Evolutionary conservation across 805 yeast genomes (phyloP).

Genomic region (Lipomyces mesembrius): DNA sequence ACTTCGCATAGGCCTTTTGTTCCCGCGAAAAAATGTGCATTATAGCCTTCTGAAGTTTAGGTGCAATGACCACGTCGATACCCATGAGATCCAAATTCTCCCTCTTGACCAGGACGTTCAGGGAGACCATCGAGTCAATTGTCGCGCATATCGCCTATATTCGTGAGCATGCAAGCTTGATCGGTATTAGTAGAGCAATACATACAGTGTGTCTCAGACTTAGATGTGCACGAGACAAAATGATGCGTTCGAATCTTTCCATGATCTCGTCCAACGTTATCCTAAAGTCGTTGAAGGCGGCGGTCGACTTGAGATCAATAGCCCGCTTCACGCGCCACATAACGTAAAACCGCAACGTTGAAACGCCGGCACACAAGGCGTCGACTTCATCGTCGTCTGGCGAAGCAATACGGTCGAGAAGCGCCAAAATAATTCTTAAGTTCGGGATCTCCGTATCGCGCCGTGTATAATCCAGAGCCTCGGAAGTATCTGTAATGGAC

Average conservation of each 20-base stretch:
- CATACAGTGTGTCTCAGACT: slow-evolving; percentile 15
- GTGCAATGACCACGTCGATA: slow-evolving; percentile 3
- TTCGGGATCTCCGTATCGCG: slow-evolving; percentile 15
- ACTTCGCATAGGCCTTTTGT: slow-evolving; percentile 19
- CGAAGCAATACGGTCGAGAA: slow-evolving; percentile 16
- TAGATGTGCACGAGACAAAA: slow-evolving; percentile 6
- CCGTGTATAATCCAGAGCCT: slow-evolving; percentile 10
- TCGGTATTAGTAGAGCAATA: not conserved
- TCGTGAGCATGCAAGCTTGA: not conserved
- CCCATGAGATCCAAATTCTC: slow-evolving; percentile 10
- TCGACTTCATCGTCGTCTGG: slow-evolving; percentile 7
- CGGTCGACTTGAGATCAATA: slow-evolving; percentile 13
- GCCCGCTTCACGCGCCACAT: slow-evolving; percentile 29
- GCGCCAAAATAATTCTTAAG: not conserved
- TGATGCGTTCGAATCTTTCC: slow-evolving; percentile 4
- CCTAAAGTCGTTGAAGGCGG: not conserved
- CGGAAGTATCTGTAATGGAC: slow-evolving; percentile 17
- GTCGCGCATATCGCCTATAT: slow-evolving; percentile 18
- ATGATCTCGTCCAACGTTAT: slow-evolving; percentile 7
- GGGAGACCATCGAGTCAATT: slow-evolving; percentile 21
- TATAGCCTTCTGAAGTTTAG: slow-evolving; percentile 18
- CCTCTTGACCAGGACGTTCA: slow-evolving; percentile 14
- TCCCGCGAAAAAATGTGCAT: slow-evolving; percentile 17
- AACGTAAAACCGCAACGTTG: slow-evolving; percentile 18
- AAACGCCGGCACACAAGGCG: slow-evolving; percentile 8